phyloP scores from a whole-genome alignment of 495 filamentous ascomycete genomes.

The Neurospora discreta region DNA sequence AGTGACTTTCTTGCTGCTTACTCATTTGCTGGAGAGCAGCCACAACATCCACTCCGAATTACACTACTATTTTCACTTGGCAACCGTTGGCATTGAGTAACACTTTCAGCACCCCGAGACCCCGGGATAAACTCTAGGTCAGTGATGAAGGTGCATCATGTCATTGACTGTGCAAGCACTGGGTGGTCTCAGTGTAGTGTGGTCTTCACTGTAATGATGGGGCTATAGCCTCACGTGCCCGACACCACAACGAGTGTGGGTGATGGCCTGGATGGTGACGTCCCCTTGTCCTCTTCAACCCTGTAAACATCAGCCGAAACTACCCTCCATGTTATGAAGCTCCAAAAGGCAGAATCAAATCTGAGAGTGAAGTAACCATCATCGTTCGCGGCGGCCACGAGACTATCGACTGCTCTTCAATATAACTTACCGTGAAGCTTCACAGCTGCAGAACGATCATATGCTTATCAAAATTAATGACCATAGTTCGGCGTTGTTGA shows the following conservation, averaged over 20 bases:
- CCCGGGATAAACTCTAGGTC: neutral
- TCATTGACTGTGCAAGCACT: neutral
- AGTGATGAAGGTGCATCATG: neutral
- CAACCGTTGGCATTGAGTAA: neutral
- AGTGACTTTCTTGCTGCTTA: neutral
- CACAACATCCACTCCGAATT: neutral
- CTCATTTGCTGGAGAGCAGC: neutral
- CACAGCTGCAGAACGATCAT: neutral
- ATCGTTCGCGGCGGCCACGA: neutral
- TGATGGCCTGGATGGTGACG: neutral
- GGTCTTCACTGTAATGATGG: neutral
- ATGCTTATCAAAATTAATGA: neutral
- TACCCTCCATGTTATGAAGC: neutral
- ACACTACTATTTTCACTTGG: neutral
- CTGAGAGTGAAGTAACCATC: neutral
- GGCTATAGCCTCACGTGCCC: neutral
- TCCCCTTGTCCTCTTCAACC: neutral
- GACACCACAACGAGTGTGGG: neutral
- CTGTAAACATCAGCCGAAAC: neutral
- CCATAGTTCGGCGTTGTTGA: neutral
- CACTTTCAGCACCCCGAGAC: neutral
- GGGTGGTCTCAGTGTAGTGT: neutral
- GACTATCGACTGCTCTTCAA: neutral
- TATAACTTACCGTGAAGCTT: neutral
- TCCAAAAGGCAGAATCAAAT: neutral